Conservation (phyloP, 1,139 yeast genomes). For the Hansenula sp. region DNA sequence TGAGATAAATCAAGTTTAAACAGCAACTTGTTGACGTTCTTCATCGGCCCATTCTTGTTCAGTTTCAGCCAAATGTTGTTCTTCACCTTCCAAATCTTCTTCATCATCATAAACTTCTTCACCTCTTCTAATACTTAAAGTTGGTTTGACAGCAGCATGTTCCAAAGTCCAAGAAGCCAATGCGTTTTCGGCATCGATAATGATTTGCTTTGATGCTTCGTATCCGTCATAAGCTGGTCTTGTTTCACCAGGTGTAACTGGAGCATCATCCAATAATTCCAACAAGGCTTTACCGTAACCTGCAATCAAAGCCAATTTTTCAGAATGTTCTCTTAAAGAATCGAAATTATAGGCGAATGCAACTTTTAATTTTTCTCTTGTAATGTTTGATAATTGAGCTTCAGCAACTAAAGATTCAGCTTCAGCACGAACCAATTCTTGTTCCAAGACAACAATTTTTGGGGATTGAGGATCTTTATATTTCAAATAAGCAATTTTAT, state of each 20-base stretch:
- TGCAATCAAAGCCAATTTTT: slow-evolving; percentile 93
- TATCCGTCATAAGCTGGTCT: slow-evolving; percentile 98
- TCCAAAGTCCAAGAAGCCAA: slow-evolving; percentile 96
- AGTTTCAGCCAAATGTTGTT: slow-evolving; percentile 25
- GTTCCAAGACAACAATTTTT: slow-evolving; percentile 91
- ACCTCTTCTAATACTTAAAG: slow-evolving; percentile 79
- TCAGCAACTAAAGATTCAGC: slow-evolving; percentile 98
- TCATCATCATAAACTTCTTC: slow-evolving; percentile 62
- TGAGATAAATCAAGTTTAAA: slow-evolving; percentile 14
- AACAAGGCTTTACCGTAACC: slow-evolving; percentile 97
- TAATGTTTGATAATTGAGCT: slow-evolving; percentile 96
- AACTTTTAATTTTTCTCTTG: slow-evolving; percentile 96
- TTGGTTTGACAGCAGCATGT: slow-evolving; percentile 92
- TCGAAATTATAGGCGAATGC: slow-evolving; percentile 97
- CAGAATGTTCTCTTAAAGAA: slow-evolving; percentile 93
- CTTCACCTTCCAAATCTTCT: slow-evolving; percentile 47
- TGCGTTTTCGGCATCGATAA: slow-evolving; percentile 95
- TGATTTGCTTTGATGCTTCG: slow-evolving; percentile 96
- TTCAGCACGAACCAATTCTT: slow-evolving; percentile 97
- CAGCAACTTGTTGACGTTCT: slow-evolving; percentile 17
- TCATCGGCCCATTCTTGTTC: slow-evolving; percentile 49
- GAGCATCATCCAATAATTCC: slow-evolving; percentile 92
- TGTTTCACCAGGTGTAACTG: slow-evolving; percentile 99
- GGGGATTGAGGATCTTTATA: slow-evolving; percentile 98
- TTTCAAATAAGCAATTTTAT: slow-evolving; percentile 95